Evolutionary conservation across 441 rosid species (phyloP).

Genomic region (Bruguiera hainesii): DNA sequence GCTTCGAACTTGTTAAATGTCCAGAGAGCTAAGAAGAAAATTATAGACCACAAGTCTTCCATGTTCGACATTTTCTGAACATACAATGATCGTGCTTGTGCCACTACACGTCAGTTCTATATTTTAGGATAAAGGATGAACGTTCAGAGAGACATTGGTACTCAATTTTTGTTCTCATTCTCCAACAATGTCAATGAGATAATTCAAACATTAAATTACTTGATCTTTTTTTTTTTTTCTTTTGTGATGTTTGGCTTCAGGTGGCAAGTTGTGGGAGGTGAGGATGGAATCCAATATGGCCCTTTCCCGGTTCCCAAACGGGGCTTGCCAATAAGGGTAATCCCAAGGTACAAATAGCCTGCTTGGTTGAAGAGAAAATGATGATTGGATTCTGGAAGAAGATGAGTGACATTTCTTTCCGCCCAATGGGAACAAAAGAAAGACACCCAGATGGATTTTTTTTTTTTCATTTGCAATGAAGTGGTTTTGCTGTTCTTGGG

Average conservation of each 20-base stretch:
- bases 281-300: slow-evolving; percentile 80
- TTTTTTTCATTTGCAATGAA: too few relatives aligned
- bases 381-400: neutral
- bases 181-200: too few relatives aligned
- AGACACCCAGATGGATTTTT: slow-evolving; percentile 11
- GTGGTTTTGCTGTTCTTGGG: too few relatives aligned
- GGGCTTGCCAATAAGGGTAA: slow-evolving; percentile 70
- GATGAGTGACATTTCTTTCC: neutral
- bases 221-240: neutral
- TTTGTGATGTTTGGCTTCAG: slow-evolving; percentile 36
- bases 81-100: too few relatives aligned
- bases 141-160: too few relatives aligned
- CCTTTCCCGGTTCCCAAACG: slow-evolving; percentile 88
- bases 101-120: too few relatives aligned
- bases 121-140: too few relatives aligned
- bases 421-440: slow-evolving; percentile 15
- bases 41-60: too few relatives aligned
- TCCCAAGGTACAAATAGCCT: slow-evolving; percentile 21
- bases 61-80: too few relatives aligned
- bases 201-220: neutral
- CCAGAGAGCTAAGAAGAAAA: too few relatives aligned
- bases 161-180: too few relatives aligned
- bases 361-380: slow-evolving; percentile 5
- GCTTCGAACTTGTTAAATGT: too few relatives aligned
- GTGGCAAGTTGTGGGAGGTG: slow-evolving; percentile 68